phyloP scores from a whole-genome alignment of 345 rosid genomes.

The Corchorus olitorius region DNA sequence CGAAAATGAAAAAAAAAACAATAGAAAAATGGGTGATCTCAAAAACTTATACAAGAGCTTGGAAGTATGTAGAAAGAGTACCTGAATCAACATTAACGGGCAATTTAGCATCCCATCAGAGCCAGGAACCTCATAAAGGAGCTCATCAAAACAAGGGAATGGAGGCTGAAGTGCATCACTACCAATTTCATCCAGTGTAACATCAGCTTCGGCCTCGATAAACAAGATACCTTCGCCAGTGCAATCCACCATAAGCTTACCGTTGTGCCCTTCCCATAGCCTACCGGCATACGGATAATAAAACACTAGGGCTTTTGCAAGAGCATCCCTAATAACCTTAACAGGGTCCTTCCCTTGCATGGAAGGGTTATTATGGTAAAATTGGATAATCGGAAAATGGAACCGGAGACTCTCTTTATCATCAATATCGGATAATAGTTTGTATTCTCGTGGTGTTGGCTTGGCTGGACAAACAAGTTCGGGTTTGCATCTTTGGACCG shows the following conservation, averaged over 20 bases:
- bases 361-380: not conserved
- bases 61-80: not conserved
- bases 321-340: conserved; percentile 25
- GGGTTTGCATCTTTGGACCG: too few species aligned
- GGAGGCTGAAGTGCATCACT: conserved; percentile 36
- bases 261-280: conserved; percentile 34
- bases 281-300: conserved; percentile 40
- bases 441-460: too few species aligned
- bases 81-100: conserved; percentile 41
- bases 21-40: too few species aligned
- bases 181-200: conserved; percentile 29
- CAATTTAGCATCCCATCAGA: conserved; percentile 24
- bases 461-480: too few species aligned
- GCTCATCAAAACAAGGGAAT: conserved; percentile 30
- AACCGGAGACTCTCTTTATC: too few species aligned
- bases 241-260: conserved; percentile 15
- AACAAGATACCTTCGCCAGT: conserved; percentile 39
- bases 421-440: too few species aligned
- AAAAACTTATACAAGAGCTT: too few species aligned
- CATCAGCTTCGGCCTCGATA: conserved; percentile 42
- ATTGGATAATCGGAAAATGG: too few species aligned
- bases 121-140: conserved; percentile 1
- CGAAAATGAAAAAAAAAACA: too few species aligned
- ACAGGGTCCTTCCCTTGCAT: too few species aligned
- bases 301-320: conserved; percentile 27